A percentile compares a stretch with the other conserved stretches of the same genome.
Evolutionary conservation across 2,329 filamentous ascomycete species (phyloP).

Genomic region (Westerdykella aurantiaca): DNA sequence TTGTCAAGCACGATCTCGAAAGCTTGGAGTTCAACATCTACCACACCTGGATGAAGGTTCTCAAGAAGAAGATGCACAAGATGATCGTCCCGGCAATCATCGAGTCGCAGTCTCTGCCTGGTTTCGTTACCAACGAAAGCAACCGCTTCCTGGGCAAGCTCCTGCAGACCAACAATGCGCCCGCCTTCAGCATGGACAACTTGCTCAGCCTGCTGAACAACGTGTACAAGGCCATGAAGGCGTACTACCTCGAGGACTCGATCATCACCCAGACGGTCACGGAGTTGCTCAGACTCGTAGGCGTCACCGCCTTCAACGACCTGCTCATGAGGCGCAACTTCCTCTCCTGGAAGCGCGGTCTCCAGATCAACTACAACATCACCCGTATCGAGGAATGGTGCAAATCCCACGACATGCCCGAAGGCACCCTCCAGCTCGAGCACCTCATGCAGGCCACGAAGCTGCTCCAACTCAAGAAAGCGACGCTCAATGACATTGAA

Average conservation of each 20-base stretch:
- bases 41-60: slow-evolving; percentile 99
- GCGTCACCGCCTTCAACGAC: slow-evolving; percentile 97
- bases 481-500: slow-evolving; percentile 96
- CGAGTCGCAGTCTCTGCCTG: slow-evolving; percentile 94
- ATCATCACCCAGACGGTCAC: slow-evolving; percentile 96
- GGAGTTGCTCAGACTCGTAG: slow-evolving; percentile 85
- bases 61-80: slow-evolving; percentile 99
- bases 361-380: slow-evolving; percentile 99
- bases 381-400: slow-evolving; percentile 99
- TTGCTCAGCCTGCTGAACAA: slow-evolving; percentile 91
- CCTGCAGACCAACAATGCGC: slow-evolving; percentile 78
- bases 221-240: slow-evolving; percentile 98
- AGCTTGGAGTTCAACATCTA: slow-evolving; percentile 99
- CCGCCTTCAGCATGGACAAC: slow-evolving; percentile 99
- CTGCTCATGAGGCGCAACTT: slow-evolving; percentile 97
- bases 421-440: slow-evolving; percentile 93
- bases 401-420: slow-evolving; percentile 99
- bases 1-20: slow-evolving; percentile 98
- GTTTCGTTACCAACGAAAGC: slow-evolving; percentile 97
- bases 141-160: slow-evolving; percentile 98
- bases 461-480: slow-evolving; percentile 96
- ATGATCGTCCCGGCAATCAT: slow-evolving; percentile 99
- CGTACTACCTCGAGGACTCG: slow-evolving; percentile 91
- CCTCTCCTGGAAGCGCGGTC: slow-evolving; percentile 96
- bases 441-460: slow-evolving; percentile 99